These are phyloP conservation scores for Aspergillus melleus DNA, from an alignment of 2,329 filamentous ascomycete genomes.

Conservation along the genomic window DNA sequence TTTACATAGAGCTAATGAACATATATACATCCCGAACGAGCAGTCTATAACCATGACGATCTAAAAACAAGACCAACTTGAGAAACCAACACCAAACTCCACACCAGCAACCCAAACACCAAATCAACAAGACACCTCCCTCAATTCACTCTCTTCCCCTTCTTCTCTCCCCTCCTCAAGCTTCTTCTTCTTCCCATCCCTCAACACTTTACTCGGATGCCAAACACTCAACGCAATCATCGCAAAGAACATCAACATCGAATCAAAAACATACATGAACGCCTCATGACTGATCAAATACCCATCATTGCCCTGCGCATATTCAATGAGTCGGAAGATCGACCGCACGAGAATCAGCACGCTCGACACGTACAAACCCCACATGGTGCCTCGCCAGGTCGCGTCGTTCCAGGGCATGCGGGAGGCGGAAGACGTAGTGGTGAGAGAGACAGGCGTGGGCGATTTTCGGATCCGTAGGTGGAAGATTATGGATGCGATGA, in stretches of 20 bases:
- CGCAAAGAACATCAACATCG: conserved; percentile 12
- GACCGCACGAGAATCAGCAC: conserved; percentile 25
- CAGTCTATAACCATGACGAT: not conserved
- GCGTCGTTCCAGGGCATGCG: not conserved
- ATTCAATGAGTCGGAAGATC: conserved; percentile 22
- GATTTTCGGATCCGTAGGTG: conserved; percentile 43
- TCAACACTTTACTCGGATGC: conserved; percentile 9
- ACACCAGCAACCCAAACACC: too few species aligned
- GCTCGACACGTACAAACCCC: conserved; percentile 11
- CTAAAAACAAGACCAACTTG: not conserved
- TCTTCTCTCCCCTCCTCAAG: not conserved
- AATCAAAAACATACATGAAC: conserved; percentile 25
- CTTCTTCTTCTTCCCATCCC: not conserved
- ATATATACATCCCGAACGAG: too few species aligned
- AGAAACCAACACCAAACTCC: not conserved
- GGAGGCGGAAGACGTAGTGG: not conserved
- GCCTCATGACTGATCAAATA: conserved; percentile 24
- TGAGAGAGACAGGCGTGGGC: conserved; percentile 26
- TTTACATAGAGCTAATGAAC: too few species aligned
- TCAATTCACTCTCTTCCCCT: not conserved
- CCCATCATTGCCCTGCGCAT: conserved; percentile 21
- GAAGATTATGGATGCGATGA: conserved; percentile 51
- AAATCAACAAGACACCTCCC: not conserved
- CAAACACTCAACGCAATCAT: conserved; percentile 8
- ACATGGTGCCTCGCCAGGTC: conserved; percentile 10